Percentiles rank a stretch among this genome's conserved stretches.
Conservation (phyloP, 495 filamentous ascomycete genomes). For the Talaromyces stipitatus region DNA sequence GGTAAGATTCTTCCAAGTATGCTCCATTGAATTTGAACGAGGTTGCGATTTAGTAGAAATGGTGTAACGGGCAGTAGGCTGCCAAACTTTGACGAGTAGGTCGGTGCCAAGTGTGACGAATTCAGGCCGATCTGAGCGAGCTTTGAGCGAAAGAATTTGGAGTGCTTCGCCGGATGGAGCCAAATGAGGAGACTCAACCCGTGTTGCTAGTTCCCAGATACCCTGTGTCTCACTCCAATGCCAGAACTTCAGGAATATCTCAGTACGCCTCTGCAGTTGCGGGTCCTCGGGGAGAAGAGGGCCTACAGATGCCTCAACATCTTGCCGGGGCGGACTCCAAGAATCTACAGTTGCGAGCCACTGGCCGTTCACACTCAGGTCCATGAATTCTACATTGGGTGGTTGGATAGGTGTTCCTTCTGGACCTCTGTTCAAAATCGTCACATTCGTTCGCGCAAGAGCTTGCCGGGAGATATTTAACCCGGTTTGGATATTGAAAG, state of each 20-base stretch:
- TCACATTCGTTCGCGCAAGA: conserved; percentile 77
- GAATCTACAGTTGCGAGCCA: conserved; percentile 92
- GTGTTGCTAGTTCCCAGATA: conserved; percentile 65
- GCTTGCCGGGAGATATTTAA: conserved; percentile 76
- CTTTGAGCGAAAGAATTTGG: conserved; percentile 59
- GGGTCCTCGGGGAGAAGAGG: conserved; percentile 57
- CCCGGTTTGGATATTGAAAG: conserved; percentile 68
- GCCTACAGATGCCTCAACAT: conserved; percentile 65
- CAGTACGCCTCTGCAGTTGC: conserved; percentile 41
- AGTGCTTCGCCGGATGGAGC: conserved; percentile 36
- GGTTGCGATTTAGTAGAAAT: conserved; percentile 53
- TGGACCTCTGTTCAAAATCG: conserved; percentile 65
- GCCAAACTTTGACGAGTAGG: conserved; percentile 69
- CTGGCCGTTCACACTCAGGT: conserved; percentile 66
- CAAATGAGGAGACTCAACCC: conserved; percentile 77
- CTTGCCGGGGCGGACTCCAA: conserved; percentile 67
- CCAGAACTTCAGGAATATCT: conserved; percentile 90
- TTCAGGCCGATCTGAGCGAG: conserved; percentile 53
- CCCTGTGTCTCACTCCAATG: conserved; percentile 55
- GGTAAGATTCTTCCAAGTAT: conserved; percentile 67
- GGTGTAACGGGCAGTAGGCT: conserved; percentile 52
- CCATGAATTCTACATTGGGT: conserved; percentile 65
- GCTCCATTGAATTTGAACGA: conserved; percentile 41
- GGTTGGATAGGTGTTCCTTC: conserved; percentile 60
- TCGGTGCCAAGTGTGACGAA: conserved; percentile 86